These are phyloP conservation scores for Astrothelium subdiscretum DNA, from an alignment of 495 filamentous ascomycete species.

Conservation along the genomic window DNA sequence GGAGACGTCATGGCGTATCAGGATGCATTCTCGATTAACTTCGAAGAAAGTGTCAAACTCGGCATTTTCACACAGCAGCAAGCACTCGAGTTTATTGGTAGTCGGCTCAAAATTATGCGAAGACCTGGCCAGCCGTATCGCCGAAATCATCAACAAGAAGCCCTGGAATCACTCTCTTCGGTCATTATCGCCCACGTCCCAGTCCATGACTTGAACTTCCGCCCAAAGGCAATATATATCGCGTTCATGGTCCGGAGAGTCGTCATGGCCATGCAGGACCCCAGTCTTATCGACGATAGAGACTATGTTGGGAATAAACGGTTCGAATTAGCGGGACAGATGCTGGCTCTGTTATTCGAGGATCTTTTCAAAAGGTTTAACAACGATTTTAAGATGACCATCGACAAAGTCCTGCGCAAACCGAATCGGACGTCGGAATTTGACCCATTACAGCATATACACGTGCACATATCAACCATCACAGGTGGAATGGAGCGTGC, in stretches of 20 bases:
- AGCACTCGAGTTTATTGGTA: slow-evolving; percentile 82
- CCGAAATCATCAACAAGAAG: slow-evolving; percentile 73
- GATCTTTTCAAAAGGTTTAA: slow-evolving; percentile 95
- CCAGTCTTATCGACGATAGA: slow-evolving; percentile 80
- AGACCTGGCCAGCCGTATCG: slow-evolving; percentile 40
- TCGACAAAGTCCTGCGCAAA: slow-evolving; percentile 89
- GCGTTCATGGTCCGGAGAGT: slow-evolving; percentile 93
- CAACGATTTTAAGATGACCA: slow-evolving; percentile 70
- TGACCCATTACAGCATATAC: slow-evolving; percentile 68
- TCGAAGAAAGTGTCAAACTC: slow-evolving; percentile 75
- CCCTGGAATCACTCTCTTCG: slow-evolving; percentile 78
- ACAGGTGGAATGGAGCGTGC: slow-evolving; percentile 84
- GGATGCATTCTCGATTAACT: slow-evolving; percentile 87
- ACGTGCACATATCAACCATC: slow-evolving; percentile 66
- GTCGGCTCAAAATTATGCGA: slow-evolving; percentile 70
- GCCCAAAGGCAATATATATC: slow-evolving; percentile 89
- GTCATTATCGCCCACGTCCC: slow-evolving; percentile 88
- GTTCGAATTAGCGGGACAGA: slow-evolving; percentile 84
- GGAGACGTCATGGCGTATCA: slow-evolving; percentile 79
- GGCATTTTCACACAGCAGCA: slow-evolving; percentile 85
- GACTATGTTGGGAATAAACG: slow-evolving; percentile 98
- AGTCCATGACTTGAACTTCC: slow-evolving; percentile 80
- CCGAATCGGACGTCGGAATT: slow-evolving; percentile 74
- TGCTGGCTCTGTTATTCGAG: slow-evolving; percentile 91
- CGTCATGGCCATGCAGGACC: slow-evolving; percentile 82